Evolutionary conservation across 805 yeast genomes (phyloP).

Genomic region (Saccharomycopsis guyanensis): DNA sequence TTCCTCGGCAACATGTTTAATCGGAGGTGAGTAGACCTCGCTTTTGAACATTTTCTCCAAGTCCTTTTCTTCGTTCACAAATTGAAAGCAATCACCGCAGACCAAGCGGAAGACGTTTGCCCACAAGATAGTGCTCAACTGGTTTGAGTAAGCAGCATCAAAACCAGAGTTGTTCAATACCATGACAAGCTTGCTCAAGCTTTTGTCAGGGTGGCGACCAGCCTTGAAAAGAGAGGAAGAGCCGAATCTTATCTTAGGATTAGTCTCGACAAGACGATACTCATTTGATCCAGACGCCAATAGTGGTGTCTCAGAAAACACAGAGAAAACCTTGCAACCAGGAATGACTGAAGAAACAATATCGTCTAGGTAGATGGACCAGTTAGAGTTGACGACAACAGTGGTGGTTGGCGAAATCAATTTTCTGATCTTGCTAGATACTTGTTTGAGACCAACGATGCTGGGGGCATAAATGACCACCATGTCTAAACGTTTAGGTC

Average conservation of each 20-base stretch:
- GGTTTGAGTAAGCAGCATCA: background rate
- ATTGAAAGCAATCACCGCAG: constrained; percentile 13
- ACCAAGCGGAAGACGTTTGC: background rate
- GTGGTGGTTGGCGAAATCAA: constrained; percentile 1
- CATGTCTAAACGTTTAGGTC: too few species aligned
- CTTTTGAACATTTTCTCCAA: constrained; percentile 5
- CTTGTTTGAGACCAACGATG: background rate
- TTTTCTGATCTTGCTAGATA: background rate
- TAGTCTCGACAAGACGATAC: too few species aligned
- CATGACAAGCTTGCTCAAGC: too few species aligned
- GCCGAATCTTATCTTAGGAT: too few species aligned
- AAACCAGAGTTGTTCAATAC: background rate
- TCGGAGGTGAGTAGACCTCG: constrained; percentile 7
- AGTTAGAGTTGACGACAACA: constrained; percentile 2
- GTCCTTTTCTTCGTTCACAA: constrained; percentile 4
- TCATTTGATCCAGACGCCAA: too few species aligned
- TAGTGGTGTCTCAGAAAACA: too few species aligned
- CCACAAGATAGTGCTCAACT: constrained; percentile 1
- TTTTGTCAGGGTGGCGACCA: too few species aligned
- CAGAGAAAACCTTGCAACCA: too few species aligned
- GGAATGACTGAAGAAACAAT: too few species aligned
- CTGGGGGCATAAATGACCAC: background rate
- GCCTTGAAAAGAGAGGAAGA: background rate
- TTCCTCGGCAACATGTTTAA: constrained; percentile 9
- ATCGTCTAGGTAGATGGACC: constrained; percentile 7